Percentiles rank a stretch among this genome's conserved stretches.
Evolutionary conservation across 176 grass and related monocot genomes (phyloP).

Genomic region (Avena eriantha): DNA sequence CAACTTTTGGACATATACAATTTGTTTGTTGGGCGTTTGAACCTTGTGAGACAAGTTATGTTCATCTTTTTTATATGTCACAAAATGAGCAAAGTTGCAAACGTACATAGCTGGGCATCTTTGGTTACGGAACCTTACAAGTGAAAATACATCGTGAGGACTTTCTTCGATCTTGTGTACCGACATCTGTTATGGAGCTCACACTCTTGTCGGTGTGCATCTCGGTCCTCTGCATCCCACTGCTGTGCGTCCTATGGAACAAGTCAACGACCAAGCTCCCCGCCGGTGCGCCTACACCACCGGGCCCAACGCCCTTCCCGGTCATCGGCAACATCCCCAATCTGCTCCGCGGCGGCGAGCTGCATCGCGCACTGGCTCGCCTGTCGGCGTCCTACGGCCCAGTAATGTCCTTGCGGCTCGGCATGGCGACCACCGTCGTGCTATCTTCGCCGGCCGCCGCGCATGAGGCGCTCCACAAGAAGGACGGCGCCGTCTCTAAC

Average conservation of each 20-base stretch:
- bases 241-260: constrained; percentile 19
- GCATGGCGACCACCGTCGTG: constrained; percentile 33
- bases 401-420: constrained; percentile 35
- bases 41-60: constrained; percentile 12
- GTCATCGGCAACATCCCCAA: constrained; percentile 37
- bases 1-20: not conserved
- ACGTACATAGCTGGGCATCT: not conserved
- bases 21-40: not conserved
- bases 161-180: no score
- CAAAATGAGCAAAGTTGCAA: not conserved
- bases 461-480: constrained; percentile 42
- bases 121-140: not conserved
- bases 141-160: no score
- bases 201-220: not conserved
- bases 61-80: not conserved
- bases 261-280: not conserved
- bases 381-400: constrained; percentile 25
- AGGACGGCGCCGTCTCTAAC: constrained; percentile 24
- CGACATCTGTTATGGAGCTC: not conserved
- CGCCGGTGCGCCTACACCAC: constrained; percentile 15
- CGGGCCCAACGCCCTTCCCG: constrained; percentile 23
- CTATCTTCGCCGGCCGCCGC: constrained; percentile 33
- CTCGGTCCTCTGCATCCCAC: not conserved
- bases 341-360: constrained; percentile 33
- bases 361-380: constrained; percentile 14